Evolutionary conservation across 257 asterid species (phyloP), one percentile per base, ranked within the genome.

Genomic region (Solanum virginianum): DNA sequence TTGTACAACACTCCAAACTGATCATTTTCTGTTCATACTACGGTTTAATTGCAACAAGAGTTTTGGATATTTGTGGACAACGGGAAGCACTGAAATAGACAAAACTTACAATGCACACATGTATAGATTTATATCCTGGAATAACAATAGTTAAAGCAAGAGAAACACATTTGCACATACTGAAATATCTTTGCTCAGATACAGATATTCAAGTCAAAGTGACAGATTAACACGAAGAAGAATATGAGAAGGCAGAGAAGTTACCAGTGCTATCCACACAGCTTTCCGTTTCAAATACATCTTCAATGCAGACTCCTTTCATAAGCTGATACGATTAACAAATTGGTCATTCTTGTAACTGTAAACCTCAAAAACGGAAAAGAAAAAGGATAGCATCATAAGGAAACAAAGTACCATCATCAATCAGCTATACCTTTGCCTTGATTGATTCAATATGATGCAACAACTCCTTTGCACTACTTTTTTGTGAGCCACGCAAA

Each of bases 371-470:
- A 39, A 69, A 69, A 11, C 18, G 8, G 53, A 39, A 36, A 69
- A 32, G 4, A 2, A 69, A 69, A 39, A 69, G 16, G 26, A 18
- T 69, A 15, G 43, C n/a, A 69, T 69, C 53, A 69, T 69, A 9
- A 9, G 10, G 17, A 69, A 18, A 69, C 16, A 39, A 39, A 39
- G 80, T 5, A 18, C 55, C 29, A 18, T 0, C 53, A 70, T 70
- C 54, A 70, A 41, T 87, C 80, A 85, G 63, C 7, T 84, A 85
- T 92, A 92, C 97, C 98, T 94, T 92, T 81, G 89, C 87, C 91
- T 89, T 88, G 70, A 91, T 92, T 39, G 81, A 81, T 79, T 92
- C 92, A 80, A 93, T 85, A 57, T 49, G 92, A 85, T 72, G 84
- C 87, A 89, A 86, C 87, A 96, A 89, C 88, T 89, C 88, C 72